A percentile compares a stretch with the other conserved stretches of the same genome.
Evolutionary conservation across 495 filamentous ascomycete species (phyloP).

Genomic region (Aspergillus avenaceus): DNA sequence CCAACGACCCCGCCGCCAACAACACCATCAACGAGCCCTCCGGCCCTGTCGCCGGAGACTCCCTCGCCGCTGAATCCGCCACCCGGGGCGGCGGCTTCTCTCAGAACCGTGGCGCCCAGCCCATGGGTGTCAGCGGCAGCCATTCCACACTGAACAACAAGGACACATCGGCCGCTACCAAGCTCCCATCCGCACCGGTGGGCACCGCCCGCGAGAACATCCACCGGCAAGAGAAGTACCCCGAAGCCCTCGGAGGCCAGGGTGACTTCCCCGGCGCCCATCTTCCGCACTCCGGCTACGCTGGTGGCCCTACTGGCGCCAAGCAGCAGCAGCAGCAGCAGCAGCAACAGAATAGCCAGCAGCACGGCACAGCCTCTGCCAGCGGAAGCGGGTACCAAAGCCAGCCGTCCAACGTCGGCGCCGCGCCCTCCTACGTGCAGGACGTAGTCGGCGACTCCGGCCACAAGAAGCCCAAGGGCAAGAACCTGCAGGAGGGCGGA

Average conservation of each 20-base stretch:
- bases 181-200: constrained; percentile 46
- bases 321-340: constrained; percentile 25
- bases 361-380: constrained; percentile 13
- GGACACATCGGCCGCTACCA: constrained; percentile 48
- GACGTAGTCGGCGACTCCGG: constrained; percentile 30
- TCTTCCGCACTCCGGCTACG: constrained; percentile 34
- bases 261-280: constrained; percentile 46
- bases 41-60: constrained; percentile 57
- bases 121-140: constrained; percentile 40
- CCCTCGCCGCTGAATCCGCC: constrained; percentile 61
- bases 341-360: constrained; percentile 1
- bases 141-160: constrained; percentile 54
- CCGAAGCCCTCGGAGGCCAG: constrained; percentile 46
- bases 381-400: constrained; percentile 25
- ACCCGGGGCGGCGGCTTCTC: constrained; percentile 48
- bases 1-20: constrained; percentile 44
- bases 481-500: constrained; percentile 52
- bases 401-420: constrained; percentile 25
- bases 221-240: constrained; percentile 43
- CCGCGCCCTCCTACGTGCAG: constrained; percentile 43
- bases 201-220: constrained; percentile 45
- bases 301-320: constrained; percentile 37
- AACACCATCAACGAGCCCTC: constrained; percentile 48
- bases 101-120: constrained; percentile 47
- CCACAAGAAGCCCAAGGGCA: constrained; percentile 50